Conservation (phyloP, 495 filamentous ascomycete species). For the Penicillium lagena region DNA sequence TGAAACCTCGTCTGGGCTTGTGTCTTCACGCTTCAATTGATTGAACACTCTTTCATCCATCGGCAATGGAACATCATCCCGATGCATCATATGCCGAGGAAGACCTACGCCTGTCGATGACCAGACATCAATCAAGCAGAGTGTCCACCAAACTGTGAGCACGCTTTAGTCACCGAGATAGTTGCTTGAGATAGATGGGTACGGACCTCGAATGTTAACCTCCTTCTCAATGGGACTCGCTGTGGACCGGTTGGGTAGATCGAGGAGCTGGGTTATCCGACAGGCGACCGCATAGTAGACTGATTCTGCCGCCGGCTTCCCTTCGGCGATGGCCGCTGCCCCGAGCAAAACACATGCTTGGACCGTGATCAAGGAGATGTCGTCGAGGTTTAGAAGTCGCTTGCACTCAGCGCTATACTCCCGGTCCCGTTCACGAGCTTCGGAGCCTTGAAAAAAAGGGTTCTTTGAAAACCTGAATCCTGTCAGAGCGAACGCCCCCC, state of each 20-base stretch:
- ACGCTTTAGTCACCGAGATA: background rate
- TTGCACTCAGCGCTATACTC: conserved; percentile 15
- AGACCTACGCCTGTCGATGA: conserved; percentile 27
- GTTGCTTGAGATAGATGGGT: background rate
- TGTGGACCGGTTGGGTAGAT: conserved; percentile 10
- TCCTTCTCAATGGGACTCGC: conserved; percentile 7
- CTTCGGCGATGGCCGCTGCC: conserved; percentile 15
- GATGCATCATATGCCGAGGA: conserved; percentile 18
- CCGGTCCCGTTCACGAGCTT: conserved; percentile 16
- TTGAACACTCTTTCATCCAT: conserved; percentile 23
- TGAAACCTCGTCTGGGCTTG: conserved; percentile 1
- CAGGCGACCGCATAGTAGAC: conserved; percentile 16
- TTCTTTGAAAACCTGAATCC: conserved; percentile 18
- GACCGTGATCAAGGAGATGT: conserved; percentile 26
- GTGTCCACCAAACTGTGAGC: conserved; percentile 30
- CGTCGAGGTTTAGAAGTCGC: conserved; percentile 19
- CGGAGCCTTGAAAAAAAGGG: conserved; percentile 11
- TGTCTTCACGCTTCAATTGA: conserved; percentile 4
- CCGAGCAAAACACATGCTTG: conserved; percentile 33
- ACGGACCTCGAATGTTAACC: conserved; percentile 21
- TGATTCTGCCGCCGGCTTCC: conserved; percentile 9
- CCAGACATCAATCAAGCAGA: conserved; percentile 41
- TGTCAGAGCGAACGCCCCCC: too few relatives aligned
- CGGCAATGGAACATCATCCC: conserved; percentile 17
- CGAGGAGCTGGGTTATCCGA: conserved; percentile 14